Percentiles rank a stretch among this genome's conserved stretches.
Conservation (phyloP, 352 stramenopile species). For the Globisporangium paddicum region DNA sequence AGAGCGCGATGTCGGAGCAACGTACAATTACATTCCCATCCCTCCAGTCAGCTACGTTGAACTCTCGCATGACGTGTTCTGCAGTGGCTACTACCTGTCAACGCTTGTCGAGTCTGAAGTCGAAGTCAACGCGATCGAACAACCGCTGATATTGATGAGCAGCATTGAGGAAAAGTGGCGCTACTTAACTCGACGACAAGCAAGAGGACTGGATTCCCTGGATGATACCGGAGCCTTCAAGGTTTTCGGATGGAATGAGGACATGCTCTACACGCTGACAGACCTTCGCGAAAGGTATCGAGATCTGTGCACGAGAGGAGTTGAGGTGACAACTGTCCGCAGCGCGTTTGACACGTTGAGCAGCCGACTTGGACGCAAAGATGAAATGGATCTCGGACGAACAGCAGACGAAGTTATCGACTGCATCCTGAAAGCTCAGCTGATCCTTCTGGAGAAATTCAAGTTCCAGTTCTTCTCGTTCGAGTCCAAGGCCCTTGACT, state of each 20-base stretch:
- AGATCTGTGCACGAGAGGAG: conserved; percentile 47
- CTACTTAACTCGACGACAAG: conserved; percentile 43
- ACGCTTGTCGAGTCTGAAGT: conserved; percentile 50
- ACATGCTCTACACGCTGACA: conserved; percentile 31
- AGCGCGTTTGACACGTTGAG: conserved; percentile 59
- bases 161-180: conserved; percentile 80
- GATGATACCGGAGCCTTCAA: conserved; percentile 54
- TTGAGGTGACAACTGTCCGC: conserved; percentile 44
- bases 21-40: conserved; percentile 61
- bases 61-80: conserved; percentile 73
- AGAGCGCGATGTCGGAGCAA: conserved; percentile 39
- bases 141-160: conserved; percentile 70
- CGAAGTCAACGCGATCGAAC: conserved; percentile 60
- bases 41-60: conserved; percentile 66
- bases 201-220: conserved; percentile 32
- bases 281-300: conserved; percentile 61
- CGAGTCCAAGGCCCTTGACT: conserved; percentile 58
- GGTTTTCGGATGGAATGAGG: conserved; percentile 61
- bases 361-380: conserved; percentile 41
- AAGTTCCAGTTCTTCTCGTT: conserved; percentile 77
- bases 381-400: conserved; percentile 39
- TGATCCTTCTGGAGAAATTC: conserved; percentile 67
- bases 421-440: conserved; percentile 59
- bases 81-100: conserved; percentile 68
- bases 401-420: conserved; percentile 70